phyloP scores from a whole-genome alignment of 139 green algal species.

The Chlorella sp. region DNA sequence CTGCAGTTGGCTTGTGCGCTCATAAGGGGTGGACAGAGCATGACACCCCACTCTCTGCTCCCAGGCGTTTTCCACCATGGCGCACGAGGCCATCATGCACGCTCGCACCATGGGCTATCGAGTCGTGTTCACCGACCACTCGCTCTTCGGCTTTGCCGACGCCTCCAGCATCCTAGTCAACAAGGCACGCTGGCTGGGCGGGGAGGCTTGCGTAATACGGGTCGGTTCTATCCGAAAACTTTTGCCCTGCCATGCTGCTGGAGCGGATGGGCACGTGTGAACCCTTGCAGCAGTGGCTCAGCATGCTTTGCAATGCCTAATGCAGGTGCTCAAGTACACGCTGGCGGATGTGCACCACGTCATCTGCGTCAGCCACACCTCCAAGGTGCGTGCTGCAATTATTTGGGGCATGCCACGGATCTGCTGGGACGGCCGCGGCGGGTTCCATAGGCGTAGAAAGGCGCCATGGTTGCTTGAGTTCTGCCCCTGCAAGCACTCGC shows the following conservation, averaged over 20 bases:
- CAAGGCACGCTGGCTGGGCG: constrained; percentile 49
- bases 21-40: too few species aligned
- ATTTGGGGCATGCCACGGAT: too few species aligned
- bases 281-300: too few species aligned
- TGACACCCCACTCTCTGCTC: background rate
- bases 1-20: too few species aligned
- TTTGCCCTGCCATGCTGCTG: background rate
- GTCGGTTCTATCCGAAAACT: background rate
- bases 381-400: constrained; percentile 66
- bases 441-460: too few species aligned
- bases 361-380: constrained; percentile 96
- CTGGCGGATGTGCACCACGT: constrained; percentile 77
- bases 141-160: constrained; percentile 96
- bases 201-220: background rate
- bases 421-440: too few species aligned
- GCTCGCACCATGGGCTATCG: constrained; percentile 83
- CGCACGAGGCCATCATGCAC: constrained; percentile 84
- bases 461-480: too few species aligned
- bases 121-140: constrained; percentile 97
- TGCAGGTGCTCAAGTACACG: constrained; percentile 74
- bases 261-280: too few species aligned
- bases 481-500: too few species aligned
- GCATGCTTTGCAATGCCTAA: too few species aligned
- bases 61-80: constrained; percentile 88
- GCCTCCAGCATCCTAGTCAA: constrained; percentile 87